Evolutionary conservation across 1,284 basidiomycete genomes (phyloP).

Genomic region (Athelia sp.): DNA sequence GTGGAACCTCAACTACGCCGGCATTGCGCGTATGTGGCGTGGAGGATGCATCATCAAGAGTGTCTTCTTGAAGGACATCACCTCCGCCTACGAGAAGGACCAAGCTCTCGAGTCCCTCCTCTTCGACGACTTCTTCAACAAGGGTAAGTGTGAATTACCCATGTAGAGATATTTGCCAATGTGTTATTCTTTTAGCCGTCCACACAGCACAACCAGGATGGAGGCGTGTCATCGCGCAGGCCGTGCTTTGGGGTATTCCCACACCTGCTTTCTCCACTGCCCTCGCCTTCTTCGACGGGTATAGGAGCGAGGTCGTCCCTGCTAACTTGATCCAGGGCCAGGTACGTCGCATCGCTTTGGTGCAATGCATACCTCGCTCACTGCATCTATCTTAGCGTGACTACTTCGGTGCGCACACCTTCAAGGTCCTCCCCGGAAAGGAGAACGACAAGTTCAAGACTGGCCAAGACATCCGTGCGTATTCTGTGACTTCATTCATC

Average conservation of each 20-base stretch:
- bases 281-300: slow-evolving; percentile 98
- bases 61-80: slow-evolving; percentile 94
- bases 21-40: slow-evolving; percentile 99
- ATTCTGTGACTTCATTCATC: slow-evolving; percentile 7
- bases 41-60: slow-evolving; percentile 99
- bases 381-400: slow-evolving; percentile 56
- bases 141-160: slow-evolving; percentile 44
- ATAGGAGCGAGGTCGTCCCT: slow-evolving; percentile 87
- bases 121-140: slow-evolving; percentile 98
- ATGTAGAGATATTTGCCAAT: background rate
- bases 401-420: slow-evolving; percentile 93
- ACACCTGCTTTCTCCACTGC: slow-evolving; percentile 96
- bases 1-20: slow-evolving; percentile 92
- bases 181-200: slow-evolving; percentile 48
- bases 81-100: slow-evolving; percentile 89
- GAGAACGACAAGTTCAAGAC: slow-evolving; percentile 79
- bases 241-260: slow-evolving; percentile 96
- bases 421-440: slow-evolving; percentile 86
- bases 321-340: slow-evolving; percentile 96
- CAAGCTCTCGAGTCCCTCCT: slow-evolving; percentile 87
- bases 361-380: background rate
- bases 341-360: slow-evolving; percentile 30
- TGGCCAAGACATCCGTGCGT: slow-evolving; percentile 85
- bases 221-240: slow-evolving; percentile 96
- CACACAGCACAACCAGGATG: slow-evolving; percentile 96